Evolutionary conservation across 352 stramenopile species (phyloP).

Genomic region (Aphanomyces stellatus): DNA sequence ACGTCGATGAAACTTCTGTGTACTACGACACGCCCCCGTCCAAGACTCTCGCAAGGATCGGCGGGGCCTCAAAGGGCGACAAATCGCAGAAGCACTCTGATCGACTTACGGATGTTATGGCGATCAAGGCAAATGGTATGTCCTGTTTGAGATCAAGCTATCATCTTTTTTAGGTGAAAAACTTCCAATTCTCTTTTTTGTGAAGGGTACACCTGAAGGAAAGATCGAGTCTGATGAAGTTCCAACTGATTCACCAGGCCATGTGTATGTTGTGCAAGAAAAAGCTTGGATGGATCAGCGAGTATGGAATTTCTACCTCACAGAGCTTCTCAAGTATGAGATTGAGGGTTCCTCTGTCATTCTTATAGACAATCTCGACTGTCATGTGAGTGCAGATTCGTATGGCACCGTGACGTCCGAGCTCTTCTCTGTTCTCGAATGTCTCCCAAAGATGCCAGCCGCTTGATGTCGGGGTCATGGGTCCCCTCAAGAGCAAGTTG

Average conservation of each 20-base stretch:
- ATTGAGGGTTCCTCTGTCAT: neutral
- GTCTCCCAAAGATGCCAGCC: neutral
- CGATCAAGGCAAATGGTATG: too few relatives aligned
- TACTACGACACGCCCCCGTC: neutral
- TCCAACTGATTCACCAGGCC: neutral
- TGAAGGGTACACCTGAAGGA: neutral
- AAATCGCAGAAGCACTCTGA: neutral
- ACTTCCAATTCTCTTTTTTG: neutral
- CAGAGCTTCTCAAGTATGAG: neutral
- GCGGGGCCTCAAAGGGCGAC: neutral
- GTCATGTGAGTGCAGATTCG: neutral
- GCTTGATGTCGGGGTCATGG: neutral
- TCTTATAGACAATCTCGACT: neutral
- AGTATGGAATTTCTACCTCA: neutral
- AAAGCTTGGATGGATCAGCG: neutral
- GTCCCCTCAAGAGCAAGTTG: neutral
- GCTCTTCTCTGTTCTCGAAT: neutral
- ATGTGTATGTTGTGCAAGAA: neutral
- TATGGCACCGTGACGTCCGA: neutral
- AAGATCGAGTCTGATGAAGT: neutral
- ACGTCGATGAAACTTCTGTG: neutral
- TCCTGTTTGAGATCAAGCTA: too few relatives aligned
- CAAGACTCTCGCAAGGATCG: neutral
- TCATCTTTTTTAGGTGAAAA: neutral
- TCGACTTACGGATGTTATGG: neutral